Percentiles rank a stretch among this genome's conserved stretches.
phyloP scores from a whole-genome alignment of 345 rosid species.

The Erodium maritimum region DNA sequence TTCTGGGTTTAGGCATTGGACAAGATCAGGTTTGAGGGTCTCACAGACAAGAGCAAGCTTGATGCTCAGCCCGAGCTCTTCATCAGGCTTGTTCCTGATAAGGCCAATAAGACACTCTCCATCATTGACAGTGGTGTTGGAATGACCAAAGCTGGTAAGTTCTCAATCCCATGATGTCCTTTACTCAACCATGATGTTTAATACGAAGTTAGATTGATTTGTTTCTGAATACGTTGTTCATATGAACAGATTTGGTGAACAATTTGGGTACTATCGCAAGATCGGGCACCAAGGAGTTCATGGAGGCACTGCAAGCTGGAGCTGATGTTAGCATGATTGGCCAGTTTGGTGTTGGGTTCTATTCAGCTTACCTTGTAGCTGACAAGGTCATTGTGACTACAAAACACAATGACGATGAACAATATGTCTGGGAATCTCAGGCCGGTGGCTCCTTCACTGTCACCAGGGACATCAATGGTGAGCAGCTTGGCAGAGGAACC shows the following conservation, averaged over 20 bases:
- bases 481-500: conserved; percentile 83
- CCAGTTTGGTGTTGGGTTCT: conserved; percentile 88
- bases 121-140: conserved; percentile 75
- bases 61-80: conserved; percentile 78
- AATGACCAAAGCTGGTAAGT: conserved; percentile 78
- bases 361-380: conserved; percentile 85
- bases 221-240: not conserved
- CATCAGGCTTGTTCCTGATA: conserved; percentile 65
- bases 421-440: conserved; percentile 88
- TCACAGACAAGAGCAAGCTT: conserved; percentile 82
- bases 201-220: no score
- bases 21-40: conserved; percentile 62
- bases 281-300: conserved; percentile 86
- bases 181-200: not conserved
- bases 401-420: conserved; percentile 78
- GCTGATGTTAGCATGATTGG: conserved; percentile 98
- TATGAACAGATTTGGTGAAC: conserved; percentile 52
- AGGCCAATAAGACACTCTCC: conserved; percentile 54
- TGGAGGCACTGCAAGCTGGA: conserved; percentile 87
- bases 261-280: conserved; percentile 88
- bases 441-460: conserved; percentile 91
- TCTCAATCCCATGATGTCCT: not conserved
- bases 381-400: conserved; percentile 74
- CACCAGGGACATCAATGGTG: conserved; percentile 61
- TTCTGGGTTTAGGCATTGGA: conserved; percentile 48